Conservation (phyloP, 2,329 filamentous ascomycete species). For the Aureobasidium melanogenum region DNA sequence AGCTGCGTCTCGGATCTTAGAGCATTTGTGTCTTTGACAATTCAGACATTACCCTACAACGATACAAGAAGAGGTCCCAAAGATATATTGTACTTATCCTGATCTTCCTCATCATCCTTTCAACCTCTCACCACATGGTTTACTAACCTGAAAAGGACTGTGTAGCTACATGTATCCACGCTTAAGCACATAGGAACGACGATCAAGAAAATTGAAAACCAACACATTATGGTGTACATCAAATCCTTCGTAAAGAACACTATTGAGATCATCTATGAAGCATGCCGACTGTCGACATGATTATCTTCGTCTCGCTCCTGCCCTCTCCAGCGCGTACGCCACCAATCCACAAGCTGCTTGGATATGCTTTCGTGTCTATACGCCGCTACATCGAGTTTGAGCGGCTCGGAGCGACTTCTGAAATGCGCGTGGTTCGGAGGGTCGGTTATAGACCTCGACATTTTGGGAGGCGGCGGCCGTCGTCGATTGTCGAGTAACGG, state of each 20-base stretch:
- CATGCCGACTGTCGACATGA: not conserved
- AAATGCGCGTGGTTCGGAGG: not conserved
- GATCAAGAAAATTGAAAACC: not conserved
- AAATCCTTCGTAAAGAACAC: not conserved
- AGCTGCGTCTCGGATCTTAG: too few species aligned
- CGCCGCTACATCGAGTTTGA: conserved; percentile 5
- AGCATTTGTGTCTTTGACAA: too few species aligned
- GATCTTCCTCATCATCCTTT: too few species aligned
- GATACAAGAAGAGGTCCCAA: too few species aligned
- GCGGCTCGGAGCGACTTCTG: conserved; percentile 5
- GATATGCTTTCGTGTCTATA: conserved; percentile 8
- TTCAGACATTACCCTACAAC: too few species aligned
- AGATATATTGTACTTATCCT: too few species aligned
- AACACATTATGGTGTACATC: not conserved
- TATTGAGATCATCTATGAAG: not conserved
- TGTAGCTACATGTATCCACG: not conserved
- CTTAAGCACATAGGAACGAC: too few species aligned
- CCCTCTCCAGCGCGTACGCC: conserved; percentile 13
- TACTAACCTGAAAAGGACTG: too few species aligned
- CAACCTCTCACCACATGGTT: too few species aligned
- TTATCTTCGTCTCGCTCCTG: conserved; percentile 6
- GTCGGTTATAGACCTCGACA: not conserved
- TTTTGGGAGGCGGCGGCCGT: not conserved
- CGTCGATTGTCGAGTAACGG: not conserved
- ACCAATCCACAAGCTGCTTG: conserved; percentile 13